A percentile compares a stretch with the other conserved stretches of the same genome.
phyloP scores from a whole-genome alignment of 257 asterid genomes.

The Paulownia fortunei region DNA sequence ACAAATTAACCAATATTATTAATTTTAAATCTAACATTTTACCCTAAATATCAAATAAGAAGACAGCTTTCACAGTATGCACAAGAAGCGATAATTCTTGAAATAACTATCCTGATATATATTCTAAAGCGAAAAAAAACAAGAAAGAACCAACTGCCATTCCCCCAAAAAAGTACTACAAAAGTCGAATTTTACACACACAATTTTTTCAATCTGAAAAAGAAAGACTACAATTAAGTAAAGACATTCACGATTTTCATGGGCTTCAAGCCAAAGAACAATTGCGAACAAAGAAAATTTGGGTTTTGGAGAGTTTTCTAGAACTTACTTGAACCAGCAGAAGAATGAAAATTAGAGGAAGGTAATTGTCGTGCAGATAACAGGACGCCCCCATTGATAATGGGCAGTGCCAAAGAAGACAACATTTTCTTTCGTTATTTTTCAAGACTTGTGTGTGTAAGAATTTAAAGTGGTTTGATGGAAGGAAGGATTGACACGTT shows the following conservation, averaged over 20 bases:
- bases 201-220: background rate
- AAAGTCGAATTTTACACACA: too few species aligned
- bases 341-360: conserved; percentile 38
- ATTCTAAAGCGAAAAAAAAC: too few species aligned
- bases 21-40: background rate
- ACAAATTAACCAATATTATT: background rate
- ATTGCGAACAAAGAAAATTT: background rate
- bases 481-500: conserved; percentile 15
- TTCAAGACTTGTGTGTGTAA: background rate
- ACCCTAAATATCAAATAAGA: background rate
- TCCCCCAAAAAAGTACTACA: too few species aligned
- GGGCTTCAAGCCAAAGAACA: background rate
- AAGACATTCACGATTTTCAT: too few species aligned
- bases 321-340: conserved; percentile 51
- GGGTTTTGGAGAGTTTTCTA: background rate
- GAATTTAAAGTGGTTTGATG: background rate
- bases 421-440: conserved; percentile 39
- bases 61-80: too few species aligned
- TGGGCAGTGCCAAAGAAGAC: conserved; percentile 47
- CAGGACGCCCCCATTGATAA: conserved; percentile 39
- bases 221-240: background rate
- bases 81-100: too few species aligned
- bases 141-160: too few species aligned
- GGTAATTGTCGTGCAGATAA: conserved; percentile 40
- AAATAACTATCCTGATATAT: too few species aligned